phyloP scores from a whole-genome alignment of 176 grass and related monocot species.

The Carex cristatella region DNA sequence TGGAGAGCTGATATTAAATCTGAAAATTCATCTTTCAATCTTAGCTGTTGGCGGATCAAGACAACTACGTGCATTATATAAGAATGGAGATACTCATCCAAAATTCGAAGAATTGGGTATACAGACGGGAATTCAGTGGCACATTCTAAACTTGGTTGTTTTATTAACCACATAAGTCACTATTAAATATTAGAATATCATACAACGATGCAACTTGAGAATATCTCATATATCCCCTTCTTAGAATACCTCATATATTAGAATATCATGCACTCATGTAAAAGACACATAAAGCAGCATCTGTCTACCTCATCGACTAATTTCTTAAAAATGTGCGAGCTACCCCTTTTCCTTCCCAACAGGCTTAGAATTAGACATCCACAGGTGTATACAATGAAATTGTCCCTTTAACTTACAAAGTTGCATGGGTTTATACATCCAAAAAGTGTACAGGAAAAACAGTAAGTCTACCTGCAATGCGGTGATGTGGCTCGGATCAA shows the following conservation, averaged over 20 bases:
- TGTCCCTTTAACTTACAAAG: no score
- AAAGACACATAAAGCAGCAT: neutral
- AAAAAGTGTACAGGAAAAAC: neutral
- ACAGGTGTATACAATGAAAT: neutral
- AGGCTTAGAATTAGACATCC: neutral
- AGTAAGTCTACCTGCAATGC: conserved; percentile 58
- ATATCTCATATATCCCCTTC: neutral
- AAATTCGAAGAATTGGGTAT: neutral
- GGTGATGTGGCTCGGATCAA: conserved; percentile 79
- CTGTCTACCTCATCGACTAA: neutral
- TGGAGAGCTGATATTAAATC: no score
- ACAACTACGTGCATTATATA: no score
- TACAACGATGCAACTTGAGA: neutral
- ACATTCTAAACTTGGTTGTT: neutral
- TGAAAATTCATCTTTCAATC: no score
- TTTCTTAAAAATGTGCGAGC: neutral
- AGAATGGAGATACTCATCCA: no score
- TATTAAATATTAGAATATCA: neutral
- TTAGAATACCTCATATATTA: neutral
- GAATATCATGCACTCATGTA: neutral
- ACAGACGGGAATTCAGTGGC: neutral
- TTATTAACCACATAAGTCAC: neutral
- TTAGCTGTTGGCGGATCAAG: no score
- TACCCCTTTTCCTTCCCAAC: neutral
- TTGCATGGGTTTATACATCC: neutral